Evolutionary conservation across 345 rosid species (phyloP), one percentile per base, ranked within the genome.

Genomic region (Lenwebbia sp.): DNA sequence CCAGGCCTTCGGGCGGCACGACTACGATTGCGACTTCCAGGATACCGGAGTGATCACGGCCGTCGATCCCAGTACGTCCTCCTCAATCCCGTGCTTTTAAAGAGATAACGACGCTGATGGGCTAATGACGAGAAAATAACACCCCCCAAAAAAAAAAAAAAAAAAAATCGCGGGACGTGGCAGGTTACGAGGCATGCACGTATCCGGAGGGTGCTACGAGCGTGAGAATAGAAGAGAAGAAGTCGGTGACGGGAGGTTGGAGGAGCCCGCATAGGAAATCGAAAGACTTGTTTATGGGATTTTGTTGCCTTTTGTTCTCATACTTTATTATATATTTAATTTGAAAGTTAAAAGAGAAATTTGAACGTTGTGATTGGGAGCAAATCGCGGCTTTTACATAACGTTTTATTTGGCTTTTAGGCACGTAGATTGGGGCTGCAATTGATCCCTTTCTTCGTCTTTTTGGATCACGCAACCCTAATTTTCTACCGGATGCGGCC

Each of bases 111-210:
- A 19, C 47, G 47, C 26, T 40, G 78, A 4, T 37, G 78, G 47
- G 47, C 7, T 37, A 10, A 21, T 23, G 81, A 10, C 47, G 40
- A 5, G 17, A 5, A 19, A 49, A 25, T 22, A 7, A 19, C 52
- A 13, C 1, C 10, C 1, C 10, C 3, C 10, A 5, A 40, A n/a
- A 25, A 11, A 13, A 9, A 3, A 21, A 14, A 57, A 6, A 4
- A 12, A 33, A 4, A 70, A 58, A 5, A 33, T 50, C 33, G 21
- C 50, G 56, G 75, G 47, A 83, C 33, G 14, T 56, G 82, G 85
- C 91, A 94, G 96, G 96, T 89, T 87, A 94, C 85, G 88, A 86
- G 86, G 86, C 92, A 10, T 94, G 95, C 86, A 85, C 82, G 49
- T 90, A 91, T 86, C 86, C 87, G 4, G 57, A 54, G 13, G 53